A percentile compares a stretch with the other conserved stretches of the same genome.
These are phyloP conservation scores for Candida labiduridarum DNA, from an alignment of 1,139 yeast genomes.

Conservation along the genomic window DNA sequence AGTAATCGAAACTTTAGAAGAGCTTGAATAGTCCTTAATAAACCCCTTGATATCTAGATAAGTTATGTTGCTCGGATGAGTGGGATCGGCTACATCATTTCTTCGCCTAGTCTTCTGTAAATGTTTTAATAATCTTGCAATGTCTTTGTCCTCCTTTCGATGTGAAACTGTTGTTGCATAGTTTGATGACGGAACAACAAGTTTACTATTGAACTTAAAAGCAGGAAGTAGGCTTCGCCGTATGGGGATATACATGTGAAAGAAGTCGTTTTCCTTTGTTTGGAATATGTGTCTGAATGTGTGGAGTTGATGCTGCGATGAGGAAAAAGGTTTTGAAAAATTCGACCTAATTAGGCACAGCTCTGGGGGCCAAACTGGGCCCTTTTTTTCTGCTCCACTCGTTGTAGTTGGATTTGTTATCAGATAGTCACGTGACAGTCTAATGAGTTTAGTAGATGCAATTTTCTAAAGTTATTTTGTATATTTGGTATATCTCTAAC, in stretches of 20 bases:
- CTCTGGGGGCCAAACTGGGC: no score
- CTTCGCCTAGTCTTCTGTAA: slow-evolving; percentile 15
- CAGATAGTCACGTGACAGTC: no score
- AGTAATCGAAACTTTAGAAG: slow-evolving; percentile 10
- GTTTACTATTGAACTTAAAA: not conserved
- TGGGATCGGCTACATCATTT: slow-evolving; percentile 14
- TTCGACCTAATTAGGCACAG: no score
- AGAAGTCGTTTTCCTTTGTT: no score
- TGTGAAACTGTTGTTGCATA: not conserved
- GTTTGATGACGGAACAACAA: not conserved
- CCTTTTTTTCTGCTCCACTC: no score
- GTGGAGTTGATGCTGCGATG: no score
- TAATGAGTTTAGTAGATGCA: no score
- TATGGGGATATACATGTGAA: not conserved
- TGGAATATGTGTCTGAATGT: no score
- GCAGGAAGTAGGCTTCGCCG: not conserved
- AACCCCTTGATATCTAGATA: slow-evolving; percentile 17
- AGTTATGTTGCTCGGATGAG: slow-evolving; percentile 15
- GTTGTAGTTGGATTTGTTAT: no score
- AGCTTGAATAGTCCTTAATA: slow-evolving; percentile 17
- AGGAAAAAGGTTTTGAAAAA: no score
- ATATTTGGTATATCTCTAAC: no score
- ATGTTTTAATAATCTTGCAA: slow-evolving; percentile 7
- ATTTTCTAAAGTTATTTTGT: no score
- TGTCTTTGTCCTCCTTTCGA: slow-evolving; percentile 1